Percentiles rank a stretch among this genome's conserved stretches.
Evolutionary conservation across 345 rosid species (phyloP).

Genomic region (Lepidium aucheri): DNA sequence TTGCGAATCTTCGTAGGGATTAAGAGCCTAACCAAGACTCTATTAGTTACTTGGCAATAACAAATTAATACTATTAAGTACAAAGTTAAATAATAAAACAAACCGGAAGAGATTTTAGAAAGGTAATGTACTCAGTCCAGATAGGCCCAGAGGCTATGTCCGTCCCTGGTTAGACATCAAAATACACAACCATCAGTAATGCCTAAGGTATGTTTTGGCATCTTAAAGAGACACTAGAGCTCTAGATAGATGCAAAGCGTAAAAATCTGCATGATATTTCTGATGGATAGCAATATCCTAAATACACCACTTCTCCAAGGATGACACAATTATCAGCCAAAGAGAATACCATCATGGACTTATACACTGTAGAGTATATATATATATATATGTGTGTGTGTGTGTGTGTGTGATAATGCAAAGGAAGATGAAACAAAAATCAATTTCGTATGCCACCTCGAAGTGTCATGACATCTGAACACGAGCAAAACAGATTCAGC

Average conservation of each 20-base stretch:
- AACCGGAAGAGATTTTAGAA: conserved; percentile 77
- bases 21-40: conserved; percentile 47
- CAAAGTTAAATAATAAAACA: conserved; percentile 29
- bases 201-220: neutral
- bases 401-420: too few relatives aligned
- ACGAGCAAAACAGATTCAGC: neutral
- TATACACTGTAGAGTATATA: neutral
- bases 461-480: neutral
- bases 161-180: conserved; percentile 48
- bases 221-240: neutral
- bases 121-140: conserved; percentile 87
- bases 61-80: neutral
- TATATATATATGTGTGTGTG: too few relatives aligned
- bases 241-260: neutral
- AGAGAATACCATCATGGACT: neutral
- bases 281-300: neutral
- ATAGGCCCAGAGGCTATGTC: conserved; percentile 90
- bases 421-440: neutral
- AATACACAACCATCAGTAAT: conserved; percentile 14
- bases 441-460: neutral
- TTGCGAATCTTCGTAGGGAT: conserved; percentile 70
- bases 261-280: neutral
- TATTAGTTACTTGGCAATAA: neutral
- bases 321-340: neutral
- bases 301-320: neutral